phyloP scores from a whole-genome alignment of 768 basidiomycete genomes.

The Pholiota conissans region DNA sequence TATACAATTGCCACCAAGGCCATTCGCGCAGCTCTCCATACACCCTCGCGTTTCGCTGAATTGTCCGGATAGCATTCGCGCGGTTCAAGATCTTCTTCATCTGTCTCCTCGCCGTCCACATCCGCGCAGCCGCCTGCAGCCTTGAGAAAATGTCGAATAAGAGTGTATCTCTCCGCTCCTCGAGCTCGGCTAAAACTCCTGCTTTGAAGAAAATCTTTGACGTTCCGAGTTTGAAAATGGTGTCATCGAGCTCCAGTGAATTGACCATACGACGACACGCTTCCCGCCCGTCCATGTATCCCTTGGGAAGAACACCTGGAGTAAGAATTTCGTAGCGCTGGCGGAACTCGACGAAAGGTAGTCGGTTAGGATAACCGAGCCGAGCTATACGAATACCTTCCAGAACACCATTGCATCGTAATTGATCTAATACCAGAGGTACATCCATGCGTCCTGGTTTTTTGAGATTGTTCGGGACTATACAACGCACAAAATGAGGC shows the following conservation, averaged over 20 bases:
- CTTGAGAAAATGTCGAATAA: constrained; percentile 87
- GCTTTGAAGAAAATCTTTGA: constrained; percentile 99
- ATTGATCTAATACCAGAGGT: constrained; percentile 92
- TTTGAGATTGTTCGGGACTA: constrained; percentile 92
- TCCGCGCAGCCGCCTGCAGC: constrained; percentile 84
- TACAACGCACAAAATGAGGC: constrained; percentile 97
- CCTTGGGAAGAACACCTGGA: constrained; percentile 88
- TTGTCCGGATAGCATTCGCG: constrained; percentile 85
- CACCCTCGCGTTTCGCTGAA: constrained; percentile 91
- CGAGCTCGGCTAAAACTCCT: constrained; percentile 93
- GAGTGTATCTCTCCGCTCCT: constrained; percentile 87
- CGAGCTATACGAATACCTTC: constrained; percentile 98
- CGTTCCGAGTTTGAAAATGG: constrained; percentile 86
- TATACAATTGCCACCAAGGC: constrained; percentile 99
- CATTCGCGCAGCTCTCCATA: constrained; percentile 90
- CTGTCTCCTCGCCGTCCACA: constrained; percentile 83
- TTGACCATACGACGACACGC: constrained; percentile 91
- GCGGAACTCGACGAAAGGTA: constrained; percentile 96
- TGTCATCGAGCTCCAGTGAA: constrained; percentile 83
- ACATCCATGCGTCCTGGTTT: constrained; percentile 90
- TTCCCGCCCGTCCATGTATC: constrained; percentile 98
- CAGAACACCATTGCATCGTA: constrained; percentile 97
- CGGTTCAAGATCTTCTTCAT: constrained; percentile 95
- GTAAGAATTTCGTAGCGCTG: constrained; percentile 96
- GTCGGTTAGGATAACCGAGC: constrained; percentile 93